A percentile compares a stretch with the other conserved stretches of the same genome.
phyloP scores from a whole-genome alignment of 2,329 filamentous ascomycete species.

The Xylariaceae sp. region DNA sequence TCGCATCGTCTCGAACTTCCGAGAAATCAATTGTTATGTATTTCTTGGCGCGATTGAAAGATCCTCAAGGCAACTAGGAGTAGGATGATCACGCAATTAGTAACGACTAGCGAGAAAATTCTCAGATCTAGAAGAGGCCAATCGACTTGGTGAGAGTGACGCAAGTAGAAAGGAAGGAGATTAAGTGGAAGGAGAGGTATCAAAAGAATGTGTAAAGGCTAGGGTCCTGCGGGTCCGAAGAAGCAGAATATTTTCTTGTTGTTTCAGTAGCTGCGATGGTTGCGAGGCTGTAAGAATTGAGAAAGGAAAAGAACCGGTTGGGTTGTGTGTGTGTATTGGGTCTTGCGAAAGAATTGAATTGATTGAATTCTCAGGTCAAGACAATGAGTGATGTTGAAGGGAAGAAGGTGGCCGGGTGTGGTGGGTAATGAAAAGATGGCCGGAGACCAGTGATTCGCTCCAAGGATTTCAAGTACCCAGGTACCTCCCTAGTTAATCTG shows the following conservation, averaged over 20 bases:
- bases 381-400: slow-evolving; percentile 10
- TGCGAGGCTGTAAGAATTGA: not conserved
- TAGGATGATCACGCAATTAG: not conserved
- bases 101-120: not conserved
- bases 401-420: slow-evolving; percentile 7
- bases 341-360: slow-evolving; percentile 9
- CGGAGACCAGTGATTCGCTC: not conserved
- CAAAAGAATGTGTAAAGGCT: not conserved
- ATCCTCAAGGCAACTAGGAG: not conserved
- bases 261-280: slow-evolving; percentile 1
- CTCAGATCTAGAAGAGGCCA: slow-evolving; percentile 1
- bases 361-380: slow-evolving; percentile 14
- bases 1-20: slow-evolving; percentile 16
- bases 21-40: slow-evolving; percentile 8
- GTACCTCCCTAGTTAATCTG: not conserved
- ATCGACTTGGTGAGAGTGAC: slow-evolving; percentile 3
- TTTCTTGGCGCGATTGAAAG: not conserved
- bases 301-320: not conserved
- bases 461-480: not conserved
- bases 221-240: not conserved
- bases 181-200: not conserved
- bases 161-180: not conserved
- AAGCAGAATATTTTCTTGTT: slow-evolving; percentile 1
- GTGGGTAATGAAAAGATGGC: not conserved
- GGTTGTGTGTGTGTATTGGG: not conserved